These are phyloP conservation scores for Rubia peregrina DNA, from an alignment of 305 asterid species.

Conservation along the genomic window DNA sequence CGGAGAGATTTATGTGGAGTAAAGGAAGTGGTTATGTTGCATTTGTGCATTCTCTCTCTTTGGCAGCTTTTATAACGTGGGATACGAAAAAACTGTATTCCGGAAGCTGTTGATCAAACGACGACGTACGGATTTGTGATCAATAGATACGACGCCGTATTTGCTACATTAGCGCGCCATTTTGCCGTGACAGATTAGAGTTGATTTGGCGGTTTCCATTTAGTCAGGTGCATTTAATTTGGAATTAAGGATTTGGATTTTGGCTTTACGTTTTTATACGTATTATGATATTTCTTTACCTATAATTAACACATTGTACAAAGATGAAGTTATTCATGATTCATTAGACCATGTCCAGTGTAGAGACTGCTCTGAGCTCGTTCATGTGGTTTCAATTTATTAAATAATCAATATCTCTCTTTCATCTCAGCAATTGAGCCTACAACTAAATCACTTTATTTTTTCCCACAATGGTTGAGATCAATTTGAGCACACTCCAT, in stretches of 20 bases:
- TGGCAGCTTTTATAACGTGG: conserved; percentile 8
- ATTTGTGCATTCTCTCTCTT: background rate
- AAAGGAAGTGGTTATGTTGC: background rate
- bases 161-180: conserved; percentile 1
- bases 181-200: background rate
- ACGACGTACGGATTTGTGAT: background rate
- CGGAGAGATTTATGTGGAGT: conserved; percentile 10
- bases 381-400: no score
- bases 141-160: background rate
- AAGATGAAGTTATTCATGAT: background rate
- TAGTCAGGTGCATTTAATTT: background rate
- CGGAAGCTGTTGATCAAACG: conserved; percentile 1
- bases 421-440: no score
- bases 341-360: no score
- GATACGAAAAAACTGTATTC: conserved; percentile 6
- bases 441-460: no score
- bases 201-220: background rate
- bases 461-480: no score
- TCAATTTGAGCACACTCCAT: no score
- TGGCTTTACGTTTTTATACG: background rate
- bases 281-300: background rate
- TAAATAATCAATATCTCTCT: no score
- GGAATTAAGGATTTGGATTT: background rate
- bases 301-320: background rate
- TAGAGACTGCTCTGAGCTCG: no score